phyloP scores from a whole-genome alignment of 768 basidiomycete species.

The Amanita molliuscula region DNA sequence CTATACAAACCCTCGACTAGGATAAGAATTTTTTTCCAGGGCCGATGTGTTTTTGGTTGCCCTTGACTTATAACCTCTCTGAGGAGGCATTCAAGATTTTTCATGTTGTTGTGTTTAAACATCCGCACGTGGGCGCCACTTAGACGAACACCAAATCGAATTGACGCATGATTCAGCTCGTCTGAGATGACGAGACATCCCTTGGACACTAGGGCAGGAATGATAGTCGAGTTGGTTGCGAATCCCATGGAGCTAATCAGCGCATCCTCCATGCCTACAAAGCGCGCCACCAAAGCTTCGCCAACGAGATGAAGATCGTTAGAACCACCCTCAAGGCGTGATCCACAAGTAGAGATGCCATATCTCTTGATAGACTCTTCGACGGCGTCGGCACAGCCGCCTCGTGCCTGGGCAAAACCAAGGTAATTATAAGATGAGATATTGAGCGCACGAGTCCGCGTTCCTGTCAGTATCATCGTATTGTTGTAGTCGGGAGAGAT shows the following conservation, averaged over 20 bases:
- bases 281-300: constrained; percentile 84
- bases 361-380: constrained; percentile 76
- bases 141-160: constrained; percentile 84
- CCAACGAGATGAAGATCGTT: constrained; percentile 72
- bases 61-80: constrained; percentile 93
- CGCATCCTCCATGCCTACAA: constrained; percentile 84
- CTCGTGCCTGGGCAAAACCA: constrained; percentile 89
- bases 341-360: constrained; percentile 68
- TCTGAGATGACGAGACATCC: constrained; percentile 95
- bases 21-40: constrained; percentile 97
- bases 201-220: constrained; percentile 84
- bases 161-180: constrained; percentile 93
- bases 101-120: constrained; percentile 98
- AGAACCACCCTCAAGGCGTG: constrained; percentile 78
- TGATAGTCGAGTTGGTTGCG: constrained; percentile 87
- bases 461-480: constrained; percentile 69
- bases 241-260: constrained; percentile 95
- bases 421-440: constrained; percentile 99
- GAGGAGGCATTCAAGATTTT: constrained; percentile 66
- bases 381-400: constrained; percentile 91
- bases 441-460: constrained; percentile 81
- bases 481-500: constrained; percentile 73
- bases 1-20: constrained; percentile 95
- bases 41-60: constrained; percentile 94
- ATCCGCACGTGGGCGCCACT: constrained; percentile 83